Base-by-base conservation (phyloP, 1,284 basidiomycete species). In the Leccinum angustisporum region DNA sequence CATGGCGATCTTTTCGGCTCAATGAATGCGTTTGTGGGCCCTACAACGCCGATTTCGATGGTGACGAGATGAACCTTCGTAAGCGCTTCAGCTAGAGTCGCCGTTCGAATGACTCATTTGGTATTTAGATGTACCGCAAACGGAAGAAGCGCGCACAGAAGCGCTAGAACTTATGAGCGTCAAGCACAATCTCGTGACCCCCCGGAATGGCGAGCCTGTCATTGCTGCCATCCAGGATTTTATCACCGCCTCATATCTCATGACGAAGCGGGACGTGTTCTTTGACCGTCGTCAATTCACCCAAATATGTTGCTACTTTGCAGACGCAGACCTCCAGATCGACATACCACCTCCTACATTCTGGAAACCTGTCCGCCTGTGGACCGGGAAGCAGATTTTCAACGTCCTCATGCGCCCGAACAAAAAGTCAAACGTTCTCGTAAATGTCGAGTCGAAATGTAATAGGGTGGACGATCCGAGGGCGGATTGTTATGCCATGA, bases 21-120 rank as follows among this genome's bases (percentile, higher is more conserved):
- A 99, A 99, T 75, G 97, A 99, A 76, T 99, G 97, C 86, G 97
- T 97, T 9, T 99, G 97, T 78, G 97, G 95, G 58, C 97, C 97
- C 2, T 99, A 99, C 80, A 98, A 98, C 73, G 97, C 97, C 59
- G 97, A 99, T 80, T 99, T 99, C 71, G 97, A 99, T 74, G 97
- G 97, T 66, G 97, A 99, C 75, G 97, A 99, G 78, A 99, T 99
- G 97, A 99, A 99, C 77, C 82, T 99, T 71, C 96, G 94, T 95
- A 70, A 68, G 92, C 81, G 3, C 56, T 18, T 52, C 33, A 18
- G 8, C 21, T 18, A 48, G 9, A 7, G 13, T 40, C 9, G 1
- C 30, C 6, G 9, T 59, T 55, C 56, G 38, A 27, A 3, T 55
- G 6, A 34, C 59, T 66, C 40, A 63, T 48, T 25, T 54, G 54